Evolutionary conservation across 179 eudicot genomes (phyloP), one percentile per base, ranked within the genome.

Genomic region (Drosera spatulata): DNA sequence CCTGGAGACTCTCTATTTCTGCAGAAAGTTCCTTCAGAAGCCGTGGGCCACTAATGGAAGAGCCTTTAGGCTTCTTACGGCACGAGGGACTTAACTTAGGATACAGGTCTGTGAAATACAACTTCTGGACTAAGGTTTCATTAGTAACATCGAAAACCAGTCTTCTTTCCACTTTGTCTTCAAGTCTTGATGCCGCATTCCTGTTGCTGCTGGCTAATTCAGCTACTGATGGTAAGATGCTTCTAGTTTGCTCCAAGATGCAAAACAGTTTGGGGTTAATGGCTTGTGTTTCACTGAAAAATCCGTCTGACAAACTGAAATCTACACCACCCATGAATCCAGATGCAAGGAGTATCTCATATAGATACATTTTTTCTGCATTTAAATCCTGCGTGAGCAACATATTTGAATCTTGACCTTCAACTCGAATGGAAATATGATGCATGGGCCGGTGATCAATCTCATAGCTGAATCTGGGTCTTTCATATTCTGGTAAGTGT

Each of bases 81-180:
- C 39, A 39, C 57, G n/a, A 37, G 41, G 59, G 33, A 51, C 11
- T 59, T 63, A 65, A 43, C 40, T 55, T 68, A 37, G 42, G 22
- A 46, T 44, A 52, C 6, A 14, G 4, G 33, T 66, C 62, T 40
- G 13, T 56, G 49, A 38, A 50, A 52, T 40, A 55, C 13, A 63
- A 51, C 58, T 71, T 67, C 52, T 60, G 64, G 40, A 71, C 52
- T 55, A 75, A 11, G 41, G 63, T 63, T 52, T 75, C 75, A 53
- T 75, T 71, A 15, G 67, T 75, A 41, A 56, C 63, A 53, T 75
- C 79, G 53, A 75, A 75, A 62, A 71, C 56, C 48, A 75, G 72
- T 54, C 62, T 66, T 63, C 79, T 68, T 38, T 40, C 64, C 22
- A 13, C 64, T 11, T 39, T 60, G 33, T 60, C 66, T 6, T 55